Percentiles rank a stretch among this genome's conserved stretches.
These are phyloP conservation scores for Mycena vitilis DNA, from an alignment of 768 basidiomycete species.

Conservation along the genomic window DNA sequence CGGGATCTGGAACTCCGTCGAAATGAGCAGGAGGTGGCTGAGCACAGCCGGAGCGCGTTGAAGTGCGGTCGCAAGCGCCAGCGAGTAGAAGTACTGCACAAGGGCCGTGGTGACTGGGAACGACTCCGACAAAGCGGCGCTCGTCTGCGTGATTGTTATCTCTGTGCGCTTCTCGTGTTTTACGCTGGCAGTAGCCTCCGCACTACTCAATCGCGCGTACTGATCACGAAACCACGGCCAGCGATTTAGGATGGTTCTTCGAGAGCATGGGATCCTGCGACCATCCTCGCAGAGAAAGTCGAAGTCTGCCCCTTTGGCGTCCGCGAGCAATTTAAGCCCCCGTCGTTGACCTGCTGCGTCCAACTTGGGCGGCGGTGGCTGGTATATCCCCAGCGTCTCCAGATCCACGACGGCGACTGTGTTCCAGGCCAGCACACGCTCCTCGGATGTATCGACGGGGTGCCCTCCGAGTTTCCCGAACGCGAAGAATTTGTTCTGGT, in stretches of 20 bases:
- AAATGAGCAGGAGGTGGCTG: slow-evolving; percentile 34
- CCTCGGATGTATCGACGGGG: not conserved
- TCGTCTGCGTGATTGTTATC: slow-evolving; percentile 14
- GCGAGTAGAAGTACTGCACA: slow-evolving; percentile 37
- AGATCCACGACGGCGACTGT: slow-evolving; percentile 31
- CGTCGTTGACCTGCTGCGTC: slow-evolving; percentile 19
- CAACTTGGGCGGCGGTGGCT: slow-evolving; percentile 28
- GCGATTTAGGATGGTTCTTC: slow-evolving; percentile 23
- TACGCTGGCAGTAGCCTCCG: not conserved
- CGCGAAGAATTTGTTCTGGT: slow-evolving; percentile 31
- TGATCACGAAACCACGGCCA: slow-evolving; percentile 36
- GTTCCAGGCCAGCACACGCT: slow-evolving; percentile 20
- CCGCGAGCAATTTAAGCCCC: slow-evolving; percentile 27
- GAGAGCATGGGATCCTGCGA: slow-evolving; percentile 30
- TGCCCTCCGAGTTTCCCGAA: slow-evolving; percentile 25
- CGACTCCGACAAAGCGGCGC: slow-evolving; percentile 25
- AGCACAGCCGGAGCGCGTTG: slow-evolving; percentile 36
- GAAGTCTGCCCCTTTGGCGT: slow-evolving; percentile 21
- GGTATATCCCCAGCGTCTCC: slow-evolving; percentile 36
- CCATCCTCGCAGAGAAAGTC: slow-evolving; percentile 36
- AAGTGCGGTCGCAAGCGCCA: slow-evolving; percentile 31
- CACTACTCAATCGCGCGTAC: not conserved
- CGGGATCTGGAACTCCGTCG: slow-evolving; percentile 28
- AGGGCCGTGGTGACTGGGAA: slow-evolving; percentile 34
- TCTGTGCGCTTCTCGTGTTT: slow-evolving; percentile 19